These are phyloP conservation scores for Aquilaria sinensis DNA, from an alignment of 345 rosid genomes.

Conservation along the genomic window DNA sequence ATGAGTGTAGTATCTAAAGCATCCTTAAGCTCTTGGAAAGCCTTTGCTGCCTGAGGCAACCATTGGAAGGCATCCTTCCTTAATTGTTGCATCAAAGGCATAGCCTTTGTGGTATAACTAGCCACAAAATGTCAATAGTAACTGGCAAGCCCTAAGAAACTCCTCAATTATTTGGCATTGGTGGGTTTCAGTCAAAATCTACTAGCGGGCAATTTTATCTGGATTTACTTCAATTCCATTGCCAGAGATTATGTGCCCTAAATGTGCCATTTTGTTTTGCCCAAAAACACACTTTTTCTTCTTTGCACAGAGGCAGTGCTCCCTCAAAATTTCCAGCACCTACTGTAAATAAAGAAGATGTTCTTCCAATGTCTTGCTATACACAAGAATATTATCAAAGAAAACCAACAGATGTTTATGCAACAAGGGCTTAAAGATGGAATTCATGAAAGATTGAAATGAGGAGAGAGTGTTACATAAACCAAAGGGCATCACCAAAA, in stretches of 20 bases:
- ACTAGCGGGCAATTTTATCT: not conserved
- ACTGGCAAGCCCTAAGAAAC: not conserved
- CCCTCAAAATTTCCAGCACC: not conserved
- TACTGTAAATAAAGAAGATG: too few species aligned
- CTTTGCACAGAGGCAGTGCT: not conserved
- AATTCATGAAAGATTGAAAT: not conserved
- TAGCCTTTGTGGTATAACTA: not conserved
- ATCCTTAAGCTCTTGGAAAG: not conserved
- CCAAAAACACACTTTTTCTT: not conserved
- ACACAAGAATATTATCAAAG: not conserved
- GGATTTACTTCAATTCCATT: not conserved
- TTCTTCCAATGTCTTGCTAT: too few species aligned
- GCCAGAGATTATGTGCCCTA: constrained; percentile 1
- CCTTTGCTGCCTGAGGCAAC: not conserved
- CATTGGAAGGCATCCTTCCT: constrained; percentile 2
- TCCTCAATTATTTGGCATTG: not conserved
- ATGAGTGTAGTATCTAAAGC: not conserved
- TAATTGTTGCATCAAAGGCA: not conserved
- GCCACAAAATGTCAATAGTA: constrained; percentile 1
- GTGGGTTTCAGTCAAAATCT: not conserved
- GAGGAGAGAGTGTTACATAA: not conserved
- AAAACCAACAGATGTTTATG: not conserved
- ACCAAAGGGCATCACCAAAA: not conserved
- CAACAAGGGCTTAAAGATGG: not conserved
- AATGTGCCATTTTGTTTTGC: not conserved